Evolutionary conservation across 1,284 basidiomycete species (phyloP).

Genomic region (Ustilago bromivora): DNA sequence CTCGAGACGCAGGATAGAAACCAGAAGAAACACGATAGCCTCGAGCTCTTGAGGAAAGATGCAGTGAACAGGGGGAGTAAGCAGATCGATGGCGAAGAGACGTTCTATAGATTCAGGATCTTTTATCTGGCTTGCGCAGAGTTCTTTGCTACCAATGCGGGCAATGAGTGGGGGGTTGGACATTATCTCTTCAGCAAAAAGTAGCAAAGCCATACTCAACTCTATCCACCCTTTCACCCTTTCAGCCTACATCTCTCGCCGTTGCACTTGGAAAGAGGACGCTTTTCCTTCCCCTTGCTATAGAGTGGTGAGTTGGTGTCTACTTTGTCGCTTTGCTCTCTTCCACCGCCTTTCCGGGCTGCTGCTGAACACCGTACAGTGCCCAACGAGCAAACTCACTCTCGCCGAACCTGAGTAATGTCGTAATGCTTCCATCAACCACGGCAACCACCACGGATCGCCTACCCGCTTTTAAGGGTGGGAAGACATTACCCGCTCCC

Average conservation of each 20-base stretch:
- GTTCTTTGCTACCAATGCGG: slow-evolving; percentile 77
- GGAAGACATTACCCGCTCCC: slow-evolving; percentile 64
- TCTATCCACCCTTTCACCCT: too few species aligned
- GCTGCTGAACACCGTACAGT: slow-evolving; percentile 20
- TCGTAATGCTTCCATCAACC: slow-evolving; percentile 88
- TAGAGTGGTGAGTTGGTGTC: too few species aligned
- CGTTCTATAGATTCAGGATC: slow-evolving; percentile 78
- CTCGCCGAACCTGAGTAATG: slow-evolving; percentile 88
- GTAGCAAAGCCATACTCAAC: slow-evolving; percentile 1
- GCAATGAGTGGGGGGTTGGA: slow-evolving; percentile 77
- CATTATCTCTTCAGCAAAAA: slow-evolving; percentile 73
- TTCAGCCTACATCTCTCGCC: too few species aligned
- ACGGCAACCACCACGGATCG: slow-evolving; percentile 87
- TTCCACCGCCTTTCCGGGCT: not conserved
- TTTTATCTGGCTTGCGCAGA: slow-evolving; percentile 83
- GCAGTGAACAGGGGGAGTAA: slow-evolving; percentile 58
- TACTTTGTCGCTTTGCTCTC: not conserved
- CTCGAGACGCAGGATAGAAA: slow-evolving; percentile 77
- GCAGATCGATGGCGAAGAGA: slow-evolving; percentile 75
- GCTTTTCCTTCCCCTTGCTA: too few species aligned
- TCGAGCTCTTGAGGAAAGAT: slow-evolving; percentile 42
- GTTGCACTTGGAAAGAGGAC: too few species aligned
- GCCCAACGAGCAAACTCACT: slow-evolving; percentile 83
- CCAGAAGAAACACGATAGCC: slow-evolving; percentile 70
- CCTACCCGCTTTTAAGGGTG: slow-evolving; percentile 81